These are phyloP conservation scores for Globisporangium canariense DNA, from an alignment of 352 stramenopile species.

Conservation along the genomic window DNA sequence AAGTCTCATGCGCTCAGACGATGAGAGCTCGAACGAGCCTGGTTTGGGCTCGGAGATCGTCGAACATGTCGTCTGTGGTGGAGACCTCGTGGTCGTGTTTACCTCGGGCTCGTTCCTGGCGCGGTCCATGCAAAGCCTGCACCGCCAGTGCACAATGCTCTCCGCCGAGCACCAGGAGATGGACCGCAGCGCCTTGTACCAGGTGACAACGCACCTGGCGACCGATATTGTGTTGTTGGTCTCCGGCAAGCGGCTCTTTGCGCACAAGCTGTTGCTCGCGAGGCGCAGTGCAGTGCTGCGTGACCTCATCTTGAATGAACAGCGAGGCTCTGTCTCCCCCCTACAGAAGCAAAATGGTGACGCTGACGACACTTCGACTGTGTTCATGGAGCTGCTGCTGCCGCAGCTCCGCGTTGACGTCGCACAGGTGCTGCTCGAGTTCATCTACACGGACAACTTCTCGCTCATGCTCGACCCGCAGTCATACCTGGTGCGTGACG, in stretches of 20 bases:
- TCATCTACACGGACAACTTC: slow-evolving; percentile 71
- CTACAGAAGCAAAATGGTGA: neutral
- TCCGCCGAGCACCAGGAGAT: slow-evolving; percentile 7
- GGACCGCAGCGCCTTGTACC: neutral
- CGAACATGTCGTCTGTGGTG: slow-evolving; percentile 51
- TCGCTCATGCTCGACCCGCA: slow-evolving; percentile 37
- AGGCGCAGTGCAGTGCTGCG: slow-evolving; percentile 47
- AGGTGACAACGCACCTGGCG: slow-evolving; percentile 4
- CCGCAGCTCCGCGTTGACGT: slow-evolving; percentile 50
- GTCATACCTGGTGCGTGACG: slow-evolving; percentile 56
- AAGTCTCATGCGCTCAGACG: slow-evolving; percentile 12
- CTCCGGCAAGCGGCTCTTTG: slow-evolving; percentile 32
- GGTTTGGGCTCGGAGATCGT: slow-evolving; percentile 29
- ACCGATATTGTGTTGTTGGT: slow-evolving; percentile 52
- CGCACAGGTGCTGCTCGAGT: slow-evolving; percentile 54
- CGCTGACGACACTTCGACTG: neutral
- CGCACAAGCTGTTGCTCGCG: slow-evolving; percentile 62
- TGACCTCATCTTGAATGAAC: slow-evolving; percentile 51
- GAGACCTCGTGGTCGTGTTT: slow-evolving; percentile 39
- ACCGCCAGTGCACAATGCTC: slow-evolving; percentile 18
- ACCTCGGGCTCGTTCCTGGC: slow-evolving; percentile 51
- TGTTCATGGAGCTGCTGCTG: slow-evolving; percentile 44
- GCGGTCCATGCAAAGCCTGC: slow-evolving; percentile 33
- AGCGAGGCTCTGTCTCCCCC: slow-evolving; percentile 17
- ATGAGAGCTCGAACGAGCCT: neutral